phyloP scores from a whole-genome alignment of 108 stramenopile genomes.

The Fragilaria radians region DNA sequence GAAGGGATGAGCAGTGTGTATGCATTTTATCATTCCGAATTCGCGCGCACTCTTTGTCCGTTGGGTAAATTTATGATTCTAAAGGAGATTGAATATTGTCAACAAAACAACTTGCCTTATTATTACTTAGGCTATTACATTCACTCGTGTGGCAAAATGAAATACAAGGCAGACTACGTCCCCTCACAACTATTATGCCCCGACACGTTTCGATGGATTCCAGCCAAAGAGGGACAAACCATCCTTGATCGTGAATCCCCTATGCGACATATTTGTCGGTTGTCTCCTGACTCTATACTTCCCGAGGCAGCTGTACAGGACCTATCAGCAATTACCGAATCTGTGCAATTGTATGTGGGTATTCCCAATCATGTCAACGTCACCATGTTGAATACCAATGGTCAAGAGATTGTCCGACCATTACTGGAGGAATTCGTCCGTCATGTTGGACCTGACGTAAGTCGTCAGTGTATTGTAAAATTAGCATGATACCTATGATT shows the following conservation, averaged over 20 bases:
- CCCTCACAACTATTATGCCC: constrained; percentile 92
- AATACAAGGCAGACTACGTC: constrained; percentile 95
- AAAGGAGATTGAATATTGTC: constrained; percentile 85
- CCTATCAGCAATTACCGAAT: constrained; percentile 1
- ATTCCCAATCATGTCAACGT: constrained; percentile 37
- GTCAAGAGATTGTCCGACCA: constrained; percentile 59
- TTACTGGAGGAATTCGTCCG: constrained; percentile 46
- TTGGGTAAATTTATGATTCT: constrained; percentile 92
- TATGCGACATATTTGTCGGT: constrained; percentile 36
- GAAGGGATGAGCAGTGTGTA: constrained; percentile 91
- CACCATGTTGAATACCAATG: constrained; percentile 55
- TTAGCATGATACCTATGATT: no score
- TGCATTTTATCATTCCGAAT: constrained; percentile 89
- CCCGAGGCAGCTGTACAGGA: background rate
- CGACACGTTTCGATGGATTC: constrained; percentile 65
- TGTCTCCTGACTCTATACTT: constrained; percentile 4
- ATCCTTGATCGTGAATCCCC: constrained; percentile 44
- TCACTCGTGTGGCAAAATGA: constrained; percentile 91
- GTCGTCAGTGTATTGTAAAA: constrained; percentile 40
- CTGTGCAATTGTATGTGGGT: constrained; percentile 48
- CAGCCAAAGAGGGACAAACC: constrained; percentile 51
- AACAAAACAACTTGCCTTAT: constrained; percentile 49
- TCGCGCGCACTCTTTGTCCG: constrained; percentile 49
- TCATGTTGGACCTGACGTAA: constrained; percentile 49
- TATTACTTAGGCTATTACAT: constrained; percentile 98